These are phyloP conservation scores for Talaromyces borbonicus DNA, from an alignment of 495 filamentous ascomycete species.

Conservation along the genomic window DNA sequence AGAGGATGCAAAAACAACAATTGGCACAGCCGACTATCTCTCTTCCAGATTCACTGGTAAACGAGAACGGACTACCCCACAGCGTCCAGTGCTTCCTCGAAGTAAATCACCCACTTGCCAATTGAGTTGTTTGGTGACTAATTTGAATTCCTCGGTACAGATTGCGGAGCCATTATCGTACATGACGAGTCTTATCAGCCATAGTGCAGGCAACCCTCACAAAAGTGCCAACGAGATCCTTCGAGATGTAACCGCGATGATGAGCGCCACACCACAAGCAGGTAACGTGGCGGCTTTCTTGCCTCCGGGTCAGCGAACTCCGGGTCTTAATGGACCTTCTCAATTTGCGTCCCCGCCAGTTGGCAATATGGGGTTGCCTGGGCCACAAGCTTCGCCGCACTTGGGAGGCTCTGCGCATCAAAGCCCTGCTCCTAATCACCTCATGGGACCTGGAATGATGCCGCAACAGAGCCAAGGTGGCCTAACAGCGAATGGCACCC, in stretches of 20 bases:
- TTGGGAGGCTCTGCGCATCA: conserved; percentile 36
- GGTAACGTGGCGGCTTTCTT: conserved; percentile 20
- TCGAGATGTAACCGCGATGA: conserved; percentile 6
- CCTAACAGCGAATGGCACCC: conserved; percentile 46
- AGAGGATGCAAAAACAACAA: conserved; percentile 46
- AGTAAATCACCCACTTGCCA: conserved; percentile 24
- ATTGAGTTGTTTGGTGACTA: neutral
- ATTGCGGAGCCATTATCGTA: conserved; percentile 65
- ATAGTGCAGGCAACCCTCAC: conserved; percentile 6
- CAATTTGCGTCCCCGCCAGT: conserved; percentile 44
- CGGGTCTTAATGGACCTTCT: conserved; percentile 28
- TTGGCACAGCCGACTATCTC: conserved; percentile 35
- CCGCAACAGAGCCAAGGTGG: conserved; percentile 66
- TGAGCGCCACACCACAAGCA: neutral
- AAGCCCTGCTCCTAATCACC: conserved; percentile 35
- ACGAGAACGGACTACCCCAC: conserved; percentile 46
- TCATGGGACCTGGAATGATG: conserved; percentile 47
- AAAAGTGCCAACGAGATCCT: conserved; percentile 3
- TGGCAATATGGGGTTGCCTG: conserved; percentile 38
- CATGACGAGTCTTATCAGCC: conserved; percentile 27
- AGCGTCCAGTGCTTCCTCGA: conserved; percentile 59
- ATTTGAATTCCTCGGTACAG: conserved; percentile 23
- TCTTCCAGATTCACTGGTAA: conserved; percentile 55
- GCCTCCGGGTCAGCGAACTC: conserved; percentile 25
- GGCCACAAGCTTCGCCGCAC: conserved; percentile 33